Percentiles rank a stretch among this genome's conserved stretches.
Evolutionary conservation across 768 basidiomycete genomes (phyloP).

Genomic region (Pulveroboletus sp.): DNA sequence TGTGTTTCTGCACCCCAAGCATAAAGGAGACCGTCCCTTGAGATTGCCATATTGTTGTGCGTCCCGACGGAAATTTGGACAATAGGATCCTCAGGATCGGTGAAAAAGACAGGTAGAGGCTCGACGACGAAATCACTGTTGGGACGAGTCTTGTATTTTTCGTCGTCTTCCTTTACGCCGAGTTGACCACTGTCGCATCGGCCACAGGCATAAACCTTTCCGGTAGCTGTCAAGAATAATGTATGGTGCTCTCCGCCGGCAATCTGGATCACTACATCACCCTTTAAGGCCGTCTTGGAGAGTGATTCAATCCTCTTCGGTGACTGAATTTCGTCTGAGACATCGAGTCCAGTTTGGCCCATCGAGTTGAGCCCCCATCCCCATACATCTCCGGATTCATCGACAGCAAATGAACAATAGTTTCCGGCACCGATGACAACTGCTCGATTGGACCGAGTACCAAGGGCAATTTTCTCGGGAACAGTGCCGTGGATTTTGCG

Average conservation of each 20-base stretch:
- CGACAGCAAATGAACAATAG: slow-evolving; percentile 88
- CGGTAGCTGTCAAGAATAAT: slow-evolving; percentile 78
- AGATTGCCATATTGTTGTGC: slow-evolving; percentile 70
- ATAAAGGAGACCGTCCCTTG: slow-evolving; percentile 61
- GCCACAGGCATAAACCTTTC: slow-evolving; percentile 84
- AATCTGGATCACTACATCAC: slow-evolving; percentile 66
- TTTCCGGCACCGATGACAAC: slow-evolving; percentile 74
- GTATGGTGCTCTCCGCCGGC: slow-evolving; percentile 85
- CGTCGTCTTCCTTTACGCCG: slow-evolving; percentile 67
- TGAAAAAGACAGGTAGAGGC: slow-evolving; percentile 64
- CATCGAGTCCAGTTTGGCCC: slow-evolving; percentile 72
- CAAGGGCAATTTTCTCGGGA: slow-evolving; percentile 82
- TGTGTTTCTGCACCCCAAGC: slow-evolving; percentile 78
- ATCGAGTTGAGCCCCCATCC: slow-evolving; percentile 95
- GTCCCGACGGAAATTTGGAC: slow-evolving; percentile 61
- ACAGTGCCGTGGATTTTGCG: slow-evolving; percentile 85
- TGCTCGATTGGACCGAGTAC: slow-evolving; percentile 56
- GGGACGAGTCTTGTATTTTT: slow-evolving; percentile 51
- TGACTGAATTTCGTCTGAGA: slow-evolving; percentile 48
- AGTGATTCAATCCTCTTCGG: slow-evolving; percentile 64
- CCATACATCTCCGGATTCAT: slow-evolving; percentile 78
- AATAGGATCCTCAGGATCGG: slow-evolving; percentile 58
- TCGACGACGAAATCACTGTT: slow-evolving; percentile 57
- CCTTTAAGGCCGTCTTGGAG: slow-evolving; percentile 54
- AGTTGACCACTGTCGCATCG: slow-evolving; percentile 81